phyloP scores from a whole-genome alignment of 139 green algal genomes.

The Protoeuglena noctilucae region DNA sequence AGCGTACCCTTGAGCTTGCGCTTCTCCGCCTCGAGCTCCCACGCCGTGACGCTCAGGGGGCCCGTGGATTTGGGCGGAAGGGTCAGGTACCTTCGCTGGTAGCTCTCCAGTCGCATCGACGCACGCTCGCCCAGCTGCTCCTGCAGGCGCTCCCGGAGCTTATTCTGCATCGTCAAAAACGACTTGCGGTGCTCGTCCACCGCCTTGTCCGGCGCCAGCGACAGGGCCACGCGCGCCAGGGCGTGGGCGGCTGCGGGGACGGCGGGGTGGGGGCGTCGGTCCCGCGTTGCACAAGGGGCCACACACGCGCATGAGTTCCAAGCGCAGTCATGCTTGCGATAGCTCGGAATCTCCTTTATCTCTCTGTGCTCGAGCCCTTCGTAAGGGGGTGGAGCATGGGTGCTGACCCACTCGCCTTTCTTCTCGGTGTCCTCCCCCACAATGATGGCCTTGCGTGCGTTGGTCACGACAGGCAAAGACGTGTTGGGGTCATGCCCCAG shows the following conservation, averaged over 20 bases:
- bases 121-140: not conserved
- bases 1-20: not conserved
- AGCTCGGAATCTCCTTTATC: too few relatives aligned
- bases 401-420: too few relatives aligned
- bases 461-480: too few relatives aligned
- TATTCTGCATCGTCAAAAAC: not conserved
- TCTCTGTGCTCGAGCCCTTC: too few relatives aligned
- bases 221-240: not conserved
- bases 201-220: not conserved
- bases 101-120: not conserved
- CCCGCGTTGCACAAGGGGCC: not conserved
- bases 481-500: too few relatives aligned
- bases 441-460: too few relatives aligned
- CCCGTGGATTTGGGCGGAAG: not conserved
- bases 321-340: not conserved
- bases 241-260: not conserved
- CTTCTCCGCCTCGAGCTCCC: not conserved
- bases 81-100: not conserved
- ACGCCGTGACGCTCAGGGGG: not conserved
- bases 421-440: too few relatives aligned
- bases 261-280: not conserved
- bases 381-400: too few relatives aligned
- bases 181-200: not conserved
- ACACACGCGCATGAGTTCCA: not conserved
- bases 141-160: not conserved